Percentiles rank a stretch among this genome's conserved stretches.
These are phyloP conservation scores for Auricularia cornea DNA, from an alignment of 768 basidiomycete genomes.

Conservation along the genomic window DNA sequence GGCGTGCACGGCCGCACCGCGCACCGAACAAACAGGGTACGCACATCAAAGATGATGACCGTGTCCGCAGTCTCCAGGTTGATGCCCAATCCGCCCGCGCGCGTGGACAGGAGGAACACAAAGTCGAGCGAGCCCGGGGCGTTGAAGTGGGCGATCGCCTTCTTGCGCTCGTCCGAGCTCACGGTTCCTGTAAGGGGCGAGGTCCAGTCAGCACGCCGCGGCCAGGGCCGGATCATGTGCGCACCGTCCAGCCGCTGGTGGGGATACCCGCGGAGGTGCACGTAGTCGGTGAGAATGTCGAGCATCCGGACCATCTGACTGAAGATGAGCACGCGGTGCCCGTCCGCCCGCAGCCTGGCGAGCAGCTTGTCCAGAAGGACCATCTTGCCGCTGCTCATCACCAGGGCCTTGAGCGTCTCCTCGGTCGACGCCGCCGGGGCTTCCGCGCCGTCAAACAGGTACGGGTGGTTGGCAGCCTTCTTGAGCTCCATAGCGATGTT, in stretches of 20 bases:
- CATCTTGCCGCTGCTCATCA: conserved; percentile 99
- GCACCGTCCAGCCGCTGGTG: conserved; percentile 92
- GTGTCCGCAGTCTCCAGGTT: conserved; percentile 99
- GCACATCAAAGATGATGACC: conserved; percentile 96
- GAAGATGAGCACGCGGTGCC: conserved; percentile 96
- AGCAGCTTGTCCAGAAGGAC: conserved; percentile 96
- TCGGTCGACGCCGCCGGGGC: conserved; percentile 49
- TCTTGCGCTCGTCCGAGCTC: conserved; percentile 85
- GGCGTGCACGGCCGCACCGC: conserved; percentile 11
- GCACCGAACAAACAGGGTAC: conserved; percentile 21
- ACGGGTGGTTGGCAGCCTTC: conserved; percentile 98
- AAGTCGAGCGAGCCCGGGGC: conserved; percentile 89
- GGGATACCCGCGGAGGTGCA: conserved; percentile 78
- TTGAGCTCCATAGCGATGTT: conserved; percentile 99
- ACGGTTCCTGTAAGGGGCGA: conserved; percentile 37
- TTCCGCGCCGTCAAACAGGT: conserved; percentile 95
- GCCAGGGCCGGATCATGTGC: background rate
- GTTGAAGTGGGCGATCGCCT: conserved; percentile 96
- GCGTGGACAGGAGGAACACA: conserved; percentile 91
- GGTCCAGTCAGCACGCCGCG: background rate
- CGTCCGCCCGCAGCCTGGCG: conserved; percentile 79
- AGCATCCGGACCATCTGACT: conserved; percentile 99
- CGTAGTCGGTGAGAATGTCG: conserved; percentile 97
- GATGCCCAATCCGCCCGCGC: conserved; percentile 96
- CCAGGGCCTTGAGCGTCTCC: conserved; percentile 88